Percentiles rank a stretch among this genome's conserved stretches.
These are phyloP conservation scores for Leishmania turanica DNA, from an alignment of 208 protist genomes.

Conservation along the genomic window DNA sequence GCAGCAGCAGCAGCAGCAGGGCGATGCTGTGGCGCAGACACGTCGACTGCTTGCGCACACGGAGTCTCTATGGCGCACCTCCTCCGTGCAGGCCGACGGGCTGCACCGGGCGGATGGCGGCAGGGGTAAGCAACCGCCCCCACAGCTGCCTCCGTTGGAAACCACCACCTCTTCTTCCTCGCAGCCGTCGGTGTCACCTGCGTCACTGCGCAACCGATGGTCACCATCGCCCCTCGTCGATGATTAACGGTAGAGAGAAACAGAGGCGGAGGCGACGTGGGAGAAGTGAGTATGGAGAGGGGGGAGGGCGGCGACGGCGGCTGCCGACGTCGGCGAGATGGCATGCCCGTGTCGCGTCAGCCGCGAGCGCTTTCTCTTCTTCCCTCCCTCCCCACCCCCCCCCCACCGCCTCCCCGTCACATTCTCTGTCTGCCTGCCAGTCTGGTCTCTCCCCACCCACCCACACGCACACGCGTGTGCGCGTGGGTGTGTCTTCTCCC, in stretches of 20 bases:
- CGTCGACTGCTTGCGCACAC: conserved; percentile 29
- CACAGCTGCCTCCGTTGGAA: conserved; percentile 14
- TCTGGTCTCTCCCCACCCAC: too few relatives aligned
- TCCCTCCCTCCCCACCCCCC: too few relatives aligned
- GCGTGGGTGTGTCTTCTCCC: background rate
- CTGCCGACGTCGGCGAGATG: background rate
- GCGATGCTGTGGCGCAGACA: conserved; percentile 21
- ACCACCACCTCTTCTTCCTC: background rate
- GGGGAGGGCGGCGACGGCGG: background rate
- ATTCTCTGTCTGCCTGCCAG: too few relatives aligned
- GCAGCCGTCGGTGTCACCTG: background rate
- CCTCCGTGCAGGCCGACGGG: background rate
- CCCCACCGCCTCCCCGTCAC: too few relatives aligned
- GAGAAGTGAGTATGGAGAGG: background rate
- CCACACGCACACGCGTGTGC: background rate
- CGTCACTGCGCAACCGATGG: background rate
- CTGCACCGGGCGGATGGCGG: background rate
- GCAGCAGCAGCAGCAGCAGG: conserved; percentile 10
- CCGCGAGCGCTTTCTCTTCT: background rate
- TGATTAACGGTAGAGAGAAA: background rate
- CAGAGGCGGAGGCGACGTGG: background rate
- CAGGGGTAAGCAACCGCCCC: background rate
- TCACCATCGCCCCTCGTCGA: background rate
- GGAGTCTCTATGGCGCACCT: conserved; percentile 34
- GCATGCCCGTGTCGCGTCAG: background rate